Evolutionary conservation across 495 filamentous ascomycete species (phyloP).

Genomic region (Pyrenula aspistea): DNA sequence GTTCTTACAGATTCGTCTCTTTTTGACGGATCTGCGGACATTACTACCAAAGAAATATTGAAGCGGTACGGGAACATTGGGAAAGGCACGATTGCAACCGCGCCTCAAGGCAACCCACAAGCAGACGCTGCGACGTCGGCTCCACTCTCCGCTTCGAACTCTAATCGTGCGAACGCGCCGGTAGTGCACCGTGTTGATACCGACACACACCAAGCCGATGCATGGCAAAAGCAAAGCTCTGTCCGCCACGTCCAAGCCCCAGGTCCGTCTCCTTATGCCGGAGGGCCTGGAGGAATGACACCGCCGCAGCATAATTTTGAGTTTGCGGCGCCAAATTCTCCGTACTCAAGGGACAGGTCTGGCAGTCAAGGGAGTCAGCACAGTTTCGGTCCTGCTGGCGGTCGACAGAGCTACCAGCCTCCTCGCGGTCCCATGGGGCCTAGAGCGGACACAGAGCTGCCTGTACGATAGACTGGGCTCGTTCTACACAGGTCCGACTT

Average conservation of each 20-base stretch:
- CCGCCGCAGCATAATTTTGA: constrained; percentile 19
- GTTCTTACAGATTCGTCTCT: constrained; percentile 73
- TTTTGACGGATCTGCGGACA: constrained; percentile 68
- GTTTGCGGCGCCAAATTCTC: constrained; percentile 15
- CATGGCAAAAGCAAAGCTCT: constrained; percentile 71
- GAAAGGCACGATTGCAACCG: constrained; percentile 37
- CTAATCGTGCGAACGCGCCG: constrained; percentile 26
- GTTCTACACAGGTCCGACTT: too few species aligned
- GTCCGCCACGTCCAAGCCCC: constrained; percentile 66
- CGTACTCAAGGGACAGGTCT: constrained; percentile 26
- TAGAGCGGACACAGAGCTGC: not conserved
- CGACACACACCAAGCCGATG: constrained; percentile 56
- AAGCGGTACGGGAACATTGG: constrained; percentile 74
- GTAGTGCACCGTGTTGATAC: constrained; percentile 55
- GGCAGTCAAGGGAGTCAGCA: constrained; percentile 29
- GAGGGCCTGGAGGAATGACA: constrained; percentile 7
- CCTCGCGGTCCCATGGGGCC: not conserved
- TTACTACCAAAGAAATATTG: constrained; percentile 94
- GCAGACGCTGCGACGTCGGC: constrained; percentile 21
- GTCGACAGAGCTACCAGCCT: not conserved
- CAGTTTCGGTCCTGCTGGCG: not conserved
- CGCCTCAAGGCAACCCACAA: constrained; percentile 34
- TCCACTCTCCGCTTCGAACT: constrained; percentile 24
- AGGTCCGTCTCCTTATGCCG: constrained; percentile 24
- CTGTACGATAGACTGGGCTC: not conserved